Evolutionary conservation across 2,329 filamentous ascomycete genomes (phyloP).

Genomic region (Calonectria pseudoreteaudii): DNA sequence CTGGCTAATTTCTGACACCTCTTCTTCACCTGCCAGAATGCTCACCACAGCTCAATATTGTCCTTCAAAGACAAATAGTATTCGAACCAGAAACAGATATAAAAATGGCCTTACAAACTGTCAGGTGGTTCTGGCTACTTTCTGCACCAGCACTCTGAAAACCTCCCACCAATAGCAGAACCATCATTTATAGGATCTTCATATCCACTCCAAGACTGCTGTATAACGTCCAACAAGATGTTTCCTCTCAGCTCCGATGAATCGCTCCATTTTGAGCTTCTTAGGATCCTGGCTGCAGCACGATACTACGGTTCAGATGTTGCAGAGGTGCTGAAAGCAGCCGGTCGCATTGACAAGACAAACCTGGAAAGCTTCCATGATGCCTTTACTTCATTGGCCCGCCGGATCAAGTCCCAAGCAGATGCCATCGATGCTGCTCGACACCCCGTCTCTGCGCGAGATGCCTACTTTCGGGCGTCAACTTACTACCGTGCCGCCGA

Average conservation of each 20-base stretch:
- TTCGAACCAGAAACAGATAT: too few relatives aligned
- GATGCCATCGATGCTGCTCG: neutral
- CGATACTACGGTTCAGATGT: conserved; percentile 1
- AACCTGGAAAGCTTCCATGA: neutral
- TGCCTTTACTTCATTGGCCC: neutral
- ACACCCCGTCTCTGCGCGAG: conserved; percentile 7
- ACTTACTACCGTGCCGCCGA: conserved; percentile 1
- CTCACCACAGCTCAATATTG: too few relatives aligned
- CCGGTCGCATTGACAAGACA: neutral
- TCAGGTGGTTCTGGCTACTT: neutral
- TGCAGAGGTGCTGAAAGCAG: neutral
- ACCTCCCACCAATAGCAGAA: neutral
- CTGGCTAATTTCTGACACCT: neutral
- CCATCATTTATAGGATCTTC: neutral
- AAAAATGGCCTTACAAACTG: neutral
- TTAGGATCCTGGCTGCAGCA: neutral
- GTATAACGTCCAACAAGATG: neutral
- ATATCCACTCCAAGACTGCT: neutral
- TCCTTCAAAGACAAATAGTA: neutral
- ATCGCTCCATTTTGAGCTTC: conserved; percentile 1
- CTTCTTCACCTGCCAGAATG: neutral
- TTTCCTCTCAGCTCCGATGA: neutral
- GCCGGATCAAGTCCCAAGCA: neutral
- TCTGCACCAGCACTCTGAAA: neutral
- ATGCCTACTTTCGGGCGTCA: neutral